A percentile compares a stretch with the other conserved stretches of the same genome.
phyloP scores from a whole-genome alignment of 129 eudicot genomes.

The Erigeron canadensis region DNA sequence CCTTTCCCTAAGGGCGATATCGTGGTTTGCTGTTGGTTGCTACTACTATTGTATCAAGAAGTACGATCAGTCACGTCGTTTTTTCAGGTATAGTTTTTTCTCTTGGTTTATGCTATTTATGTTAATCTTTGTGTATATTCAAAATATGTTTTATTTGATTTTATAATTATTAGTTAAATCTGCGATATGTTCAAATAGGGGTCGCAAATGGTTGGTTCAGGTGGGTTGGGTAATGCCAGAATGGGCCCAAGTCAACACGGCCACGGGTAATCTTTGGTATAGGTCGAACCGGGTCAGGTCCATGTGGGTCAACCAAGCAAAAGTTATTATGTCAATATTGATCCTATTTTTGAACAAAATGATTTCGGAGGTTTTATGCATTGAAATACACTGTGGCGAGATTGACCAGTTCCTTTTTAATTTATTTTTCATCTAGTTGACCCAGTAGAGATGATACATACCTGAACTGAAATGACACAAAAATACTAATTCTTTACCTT shows the following conservation, averaged over 20 bases:
- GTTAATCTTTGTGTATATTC: not conserved
- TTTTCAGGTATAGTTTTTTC: slow-evolving; percentile 57
- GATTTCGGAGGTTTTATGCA: not conserved
- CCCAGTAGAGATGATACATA: not conserved
- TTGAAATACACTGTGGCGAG: not conserved
- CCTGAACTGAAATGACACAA: no score
- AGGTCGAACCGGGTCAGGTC: not conserved
- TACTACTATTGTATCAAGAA: slow-evolving; percentile 92
- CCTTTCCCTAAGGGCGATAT: slow-evolving; percentile 62
- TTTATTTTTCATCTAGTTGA: not conserved
- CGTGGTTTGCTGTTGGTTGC: slow-evolving; percentile 99
- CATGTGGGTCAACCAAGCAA: not conserved
- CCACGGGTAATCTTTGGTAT: not conserved
- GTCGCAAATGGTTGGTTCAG: not conserved
- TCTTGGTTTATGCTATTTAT: not conserved
- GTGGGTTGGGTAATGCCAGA: not conserved
- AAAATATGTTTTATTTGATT: not conserved
- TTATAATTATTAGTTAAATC: not conserved
- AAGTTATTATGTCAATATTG: not conserved
- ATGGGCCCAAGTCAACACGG: no score
- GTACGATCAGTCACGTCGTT: slow-evolving; percentile 93
- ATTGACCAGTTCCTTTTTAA: not conserved
- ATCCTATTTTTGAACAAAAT: not conserved
- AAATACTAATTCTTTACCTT: no score
- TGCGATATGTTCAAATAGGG: not conserved